phyloP scores from a whole-genome alignment of 176 grass and related monocot genomes.

The Zizania latifolia region DNA sequence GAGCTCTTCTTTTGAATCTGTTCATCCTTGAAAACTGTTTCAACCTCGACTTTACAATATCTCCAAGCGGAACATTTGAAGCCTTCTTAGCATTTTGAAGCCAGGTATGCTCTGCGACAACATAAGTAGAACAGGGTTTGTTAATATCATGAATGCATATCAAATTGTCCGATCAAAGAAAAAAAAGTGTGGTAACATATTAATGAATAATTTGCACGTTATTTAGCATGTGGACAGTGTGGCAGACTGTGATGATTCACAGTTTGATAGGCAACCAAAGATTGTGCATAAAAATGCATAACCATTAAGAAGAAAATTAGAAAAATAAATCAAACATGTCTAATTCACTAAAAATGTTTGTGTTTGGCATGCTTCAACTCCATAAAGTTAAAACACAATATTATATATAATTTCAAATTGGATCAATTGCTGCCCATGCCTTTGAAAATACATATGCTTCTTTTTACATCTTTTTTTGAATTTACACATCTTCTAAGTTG shows the following conservation, averaged over 20 bases:
- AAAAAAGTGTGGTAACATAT: not conserved
- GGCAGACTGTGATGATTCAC: not conserved
- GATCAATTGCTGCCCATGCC: not conserved
- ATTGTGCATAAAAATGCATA: not conserved
- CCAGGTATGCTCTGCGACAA: conserved; percentile 74
- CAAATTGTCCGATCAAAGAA: not conserved
- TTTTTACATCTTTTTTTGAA: not conserved
- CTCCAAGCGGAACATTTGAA: conserved; percentile 97
- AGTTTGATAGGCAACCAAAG: not conserved
- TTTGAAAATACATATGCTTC: not conserved
- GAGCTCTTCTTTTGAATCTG: conserved; percentile 94
- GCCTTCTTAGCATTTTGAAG: conserved; percentile 99
- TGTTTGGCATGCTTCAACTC: not conserved
- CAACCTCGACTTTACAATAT: conserved; percentile 95
- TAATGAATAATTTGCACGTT: not conserved
- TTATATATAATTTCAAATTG: not conserved
- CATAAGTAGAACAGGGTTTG: not conserved
- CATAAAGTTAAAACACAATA: not conserved
- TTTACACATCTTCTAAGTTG: not conserved
- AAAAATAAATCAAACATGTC: not conserved
- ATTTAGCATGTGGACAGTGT: not conserved
- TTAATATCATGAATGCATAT: not conserved
- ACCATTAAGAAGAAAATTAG: not conserved
- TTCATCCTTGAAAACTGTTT: conserved; percentile 99
- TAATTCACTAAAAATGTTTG: conserved; percentile 5